These are phyloP conservation scores for Diaporthe sp. DNA, from an alignment of 2,329 filamentous ascomycete species.

Conservation along the genomic window DNA sequence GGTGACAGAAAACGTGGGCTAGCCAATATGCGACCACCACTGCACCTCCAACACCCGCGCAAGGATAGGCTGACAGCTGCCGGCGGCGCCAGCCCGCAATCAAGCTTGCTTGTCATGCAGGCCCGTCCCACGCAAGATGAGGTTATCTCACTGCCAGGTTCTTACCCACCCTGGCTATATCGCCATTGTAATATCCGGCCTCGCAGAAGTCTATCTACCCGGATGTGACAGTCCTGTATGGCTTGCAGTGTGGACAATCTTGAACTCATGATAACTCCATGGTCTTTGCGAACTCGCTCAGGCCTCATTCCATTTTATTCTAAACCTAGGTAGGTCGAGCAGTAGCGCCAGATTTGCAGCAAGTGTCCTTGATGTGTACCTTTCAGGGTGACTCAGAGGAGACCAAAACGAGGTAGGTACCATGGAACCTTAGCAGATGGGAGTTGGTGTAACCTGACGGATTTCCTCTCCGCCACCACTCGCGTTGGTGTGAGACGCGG, in stretches of 20 bases:
- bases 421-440: neutral
- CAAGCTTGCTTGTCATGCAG: slow-evolving; percentile 23
- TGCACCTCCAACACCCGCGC: neutral
- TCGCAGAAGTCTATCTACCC: slow-evolving; percentile 14
- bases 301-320: neutral
- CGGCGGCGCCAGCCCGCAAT: slow-evolving; percentile 2
- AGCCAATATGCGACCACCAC: slow-evolving; percentile 2
- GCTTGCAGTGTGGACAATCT: neutral
- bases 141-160: slow-evolving; percentile 11
- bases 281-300: neutral
- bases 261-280: neutral
- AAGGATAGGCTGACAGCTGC: slow-evolving; percentile 4
- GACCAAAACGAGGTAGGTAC: neutral
- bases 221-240: neutral
- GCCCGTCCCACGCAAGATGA: neutral
- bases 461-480: neutral
- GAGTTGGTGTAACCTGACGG: neutral
- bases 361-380: neutral
- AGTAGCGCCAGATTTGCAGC: neutral
- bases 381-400: neutral
- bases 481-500: neutral
- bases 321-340: no score
- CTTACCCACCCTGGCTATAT: slow-evolving; percentile 8
- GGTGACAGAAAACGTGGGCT: slow-evolving; percentile 23
- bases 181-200: slow-evolving; percentile 13